A percentile compares a stretch with the other conserved stretches of the same genome.
Evolutionary conservation across 495 filamentous ascomycete genomes (phyloP).

Genomic region (Trichocladium uniseriatum): DNA sequence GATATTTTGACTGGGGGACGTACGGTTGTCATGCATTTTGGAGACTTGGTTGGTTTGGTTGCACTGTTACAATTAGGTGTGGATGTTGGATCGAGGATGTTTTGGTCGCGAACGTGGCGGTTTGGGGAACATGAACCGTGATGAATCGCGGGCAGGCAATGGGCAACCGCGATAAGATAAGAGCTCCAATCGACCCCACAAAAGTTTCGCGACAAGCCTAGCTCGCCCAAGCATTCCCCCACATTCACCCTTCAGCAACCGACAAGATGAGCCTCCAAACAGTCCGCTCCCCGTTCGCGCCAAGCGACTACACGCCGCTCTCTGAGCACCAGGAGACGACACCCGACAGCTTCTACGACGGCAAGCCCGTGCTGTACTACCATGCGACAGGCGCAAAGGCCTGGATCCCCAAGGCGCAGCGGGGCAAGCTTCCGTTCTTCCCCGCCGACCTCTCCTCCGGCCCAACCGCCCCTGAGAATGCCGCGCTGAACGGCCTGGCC

Average conservation of each 20-base stretch:
- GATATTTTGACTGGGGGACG: slow-evolving; percentile 5
- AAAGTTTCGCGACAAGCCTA: not conserved
- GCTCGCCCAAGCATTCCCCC: not conserved
- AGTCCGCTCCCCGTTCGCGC: slow-evolving; percentile 33
- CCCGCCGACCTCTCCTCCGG: slow-evolving; percentile 23
- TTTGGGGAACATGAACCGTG: too few relatives aligned
- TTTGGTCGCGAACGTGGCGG: too few relatives aligned
- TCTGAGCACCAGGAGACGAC: slow-evolving; percentile 76
- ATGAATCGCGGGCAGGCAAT: too few relatives aligned
- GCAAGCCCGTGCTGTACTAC: slow-evolving; percentile 72
- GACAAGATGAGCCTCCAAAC: slow-evolving; percentile 30
- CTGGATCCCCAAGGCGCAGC: slow-evolving; percentile 37
- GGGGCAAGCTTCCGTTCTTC: slow-evolving; percentile 44
- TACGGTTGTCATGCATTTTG: slow-evolving; percentile 42
- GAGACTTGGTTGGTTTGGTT: slow-evolving; percentile 5
- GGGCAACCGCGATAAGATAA: not conserved
- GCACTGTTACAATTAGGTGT: too few relatives aligned
- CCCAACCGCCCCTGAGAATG: slow-evolving; percentile 27
- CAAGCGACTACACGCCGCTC: slow-evolving; percentile 58
- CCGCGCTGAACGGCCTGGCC: slow-evolving; percentile 25
- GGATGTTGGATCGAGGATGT: not conserved
- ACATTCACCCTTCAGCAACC: not conserved
- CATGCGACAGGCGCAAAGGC: slow-evolving; percentile 56
- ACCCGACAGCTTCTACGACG: slow-evolving; percentile 70
- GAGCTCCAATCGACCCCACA: slow-evolving; percentile 1